These are phyloP conservation scores for Trichosporon sp. DNA, from an alignment of 1,284 basidiomycete genomes.

Conservation along the genomic window DNA sequence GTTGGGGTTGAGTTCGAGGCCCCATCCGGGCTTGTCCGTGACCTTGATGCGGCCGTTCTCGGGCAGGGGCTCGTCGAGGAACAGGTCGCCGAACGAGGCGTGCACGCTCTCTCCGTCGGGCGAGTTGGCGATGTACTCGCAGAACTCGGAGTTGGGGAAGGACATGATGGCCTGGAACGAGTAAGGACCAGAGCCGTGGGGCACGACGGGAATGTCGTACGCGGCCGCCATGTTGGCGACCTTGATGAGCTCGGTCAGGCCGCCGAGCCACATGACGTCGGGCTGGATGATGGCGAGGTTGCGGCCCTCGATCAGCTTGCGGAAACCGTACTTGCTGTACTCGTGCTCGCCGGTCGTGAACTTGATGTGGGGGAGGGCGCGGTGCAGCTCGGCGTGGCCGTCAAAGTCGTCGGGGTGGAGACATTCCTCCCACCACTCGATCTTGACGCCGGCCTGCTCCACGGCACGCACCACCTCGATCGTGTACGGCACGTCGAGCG, in stretches of 20 bases:
- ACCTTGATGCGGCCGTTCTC: constrained; percentile 59
- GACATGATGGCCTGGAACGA: constrained; percentile 56
- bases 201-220: constrained; percentile 62
- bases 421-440: constrained; percentile 63
- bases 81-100: constrained; percentile 62
- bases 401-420: constrained; percentile 61
- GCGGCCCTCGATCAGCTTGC: constrained; percentile 61
- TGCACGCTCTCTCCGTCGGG: constrained; percentile 61
- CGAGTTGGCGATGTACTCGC: constrained; percentile 61
- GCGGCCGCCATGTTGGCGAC: constrained; percentile 56
- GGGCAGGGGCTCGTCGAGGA: constrained; percentile 61
- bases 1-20: constrained; percentile 60
- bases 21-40: constrained; percentile 60
- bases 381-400: constrained; percentile 59
- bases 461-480: constrained; percentile 59
- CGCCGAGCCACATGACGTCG: constrained; percentile 61
- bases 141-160: constrained; percentile 52
- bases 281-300: constrained; percentile 62
- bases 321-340: constrained; percentile 62
- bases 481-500: constrained; percentile 58
- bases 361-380: constrained; percentile 59
- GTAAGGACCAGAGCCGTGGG: constrained; percentile 60
- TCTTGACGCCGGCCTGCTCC: constrained; percentile 59
- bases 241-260: constrained; percentile 62
- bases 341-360: constrained; percentile 65